phyloP scores from a whole-genome alignment of 1,284 basidiomycete genomes.

The Tilletia walkeri region DNA sequence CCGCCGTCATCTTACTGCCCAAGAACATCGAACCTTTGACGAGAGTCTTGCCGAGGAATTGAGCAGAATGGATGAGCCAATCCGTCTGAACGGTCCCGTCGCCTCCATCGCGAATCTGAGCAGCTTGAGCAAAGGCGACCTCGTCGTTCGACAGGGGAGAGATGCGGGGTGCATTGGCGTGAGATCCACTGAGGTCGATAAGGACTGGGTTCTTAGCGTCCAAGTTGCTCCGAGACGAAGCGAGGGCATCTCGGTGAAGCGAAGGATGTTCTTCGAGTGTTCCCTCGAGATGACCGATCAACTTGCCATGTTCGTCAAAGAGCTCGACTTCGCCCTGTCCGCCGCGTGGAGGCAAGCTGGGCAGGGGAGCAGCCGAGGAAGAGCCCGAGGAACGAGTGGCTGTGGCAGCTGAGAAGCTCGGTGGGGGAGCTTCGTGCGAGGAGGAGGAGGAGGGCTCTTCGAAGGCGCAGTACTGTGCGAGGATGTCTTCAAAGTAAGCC shows the following conservation, averaged over 20 bases:
- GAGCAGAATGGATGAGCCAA: constrained; percentile 41
- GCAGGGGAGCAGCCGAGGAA: constrained; percentile 29
- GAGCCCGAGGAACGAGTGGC: background rate
- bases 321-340: constrained; percentile 32
- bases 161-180: constrained; percentile 20
- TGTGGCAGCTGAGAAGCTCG: background rate
- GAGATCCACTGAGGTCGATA: constrained; percentile 25
- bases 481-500: constrained; percentile 12
- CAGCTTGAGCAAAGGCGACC: too few species aligned
- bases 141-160: background rate
- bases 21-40: constrained; percentile 45
- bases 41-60: constrained; percentile 46
- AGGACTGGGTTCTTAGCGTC: constrained; percentile 37
- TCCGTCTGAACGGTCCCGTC: constrained; percentile 31
- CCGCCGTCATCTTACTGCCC: constrained; percentile 34
- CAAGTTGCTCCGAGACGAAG: background rate
- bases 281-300: constrained; percentile 13
- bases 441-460: constrained; percentile 3
- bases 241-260: background rate
- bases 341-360: constrained; percentile 27
- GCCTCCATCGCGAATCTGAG: constrained; percentile 6
- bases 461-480: constrained; percentile 15
- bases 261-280: background rate
- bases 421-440: background rate
- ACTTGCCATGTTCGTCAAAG: constrained; percentile 41